Evolutionary conservation across 345 rosid species (phyloP), one percentile per base, ranked within the genome.

Genomic region (Reutealis trisperma): DNA sequence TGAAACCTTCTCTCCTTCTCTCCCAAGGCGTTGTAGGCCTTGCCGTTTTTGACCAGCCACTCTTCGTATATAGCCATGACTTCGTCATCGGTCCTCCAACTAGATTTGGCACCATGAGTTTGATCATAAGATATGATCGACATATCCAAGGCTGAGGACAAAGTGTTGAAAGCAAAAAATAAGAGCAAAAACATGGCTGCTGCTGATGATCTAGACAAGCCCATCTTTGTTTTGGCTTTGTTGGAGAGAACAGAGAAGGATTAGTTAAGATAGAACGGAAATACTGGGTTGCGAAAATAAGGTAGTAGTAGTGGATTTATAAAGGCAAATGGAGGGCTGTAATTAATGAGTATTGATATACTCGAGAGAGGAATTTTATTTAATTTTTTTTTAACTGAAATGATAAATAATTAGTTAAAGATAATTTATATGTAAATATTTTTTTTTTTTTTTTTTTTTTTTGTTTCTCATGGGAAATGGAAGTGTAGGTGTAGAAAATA

Each of bases 1-100:
- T 85, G 79, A 77, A 93, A 92, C 69, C 98, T 87, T 80, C 67
- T 80, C 52, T 91, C 96, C 79, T 90, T 95, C 85, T 86, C 96
- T 11, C 85, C 90, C 71, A 92, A 76, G 54, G 79, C 90, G 85
- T 85, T 90, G 85, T 88, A 85, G 25, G 67, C 74, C 80, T 91
- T 96, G 24, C 93, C 92, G 66, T 93, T 92, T 85, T 87, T 80
- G 7, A 73, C 88, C 62, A 90, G 83, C 98, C 99, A 93, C 70
- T 82, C 81, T 80, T 92, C 92, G 86, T 86, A 92, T 32, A 92
- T 75, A 27, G 77, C 84, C 84, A 85, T 82, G n/a, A 90, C 91
- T 84, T 92, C 99, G 2, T 77, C 90, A 57, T 93, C 94, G 58
- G 88, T 74, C 62, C 97, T 87, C 86, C 84, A 80, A 72, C 77